Conservation (phyloP, 768 basidiomycete species). For the Gloeostereum incarnatum region DNA sequence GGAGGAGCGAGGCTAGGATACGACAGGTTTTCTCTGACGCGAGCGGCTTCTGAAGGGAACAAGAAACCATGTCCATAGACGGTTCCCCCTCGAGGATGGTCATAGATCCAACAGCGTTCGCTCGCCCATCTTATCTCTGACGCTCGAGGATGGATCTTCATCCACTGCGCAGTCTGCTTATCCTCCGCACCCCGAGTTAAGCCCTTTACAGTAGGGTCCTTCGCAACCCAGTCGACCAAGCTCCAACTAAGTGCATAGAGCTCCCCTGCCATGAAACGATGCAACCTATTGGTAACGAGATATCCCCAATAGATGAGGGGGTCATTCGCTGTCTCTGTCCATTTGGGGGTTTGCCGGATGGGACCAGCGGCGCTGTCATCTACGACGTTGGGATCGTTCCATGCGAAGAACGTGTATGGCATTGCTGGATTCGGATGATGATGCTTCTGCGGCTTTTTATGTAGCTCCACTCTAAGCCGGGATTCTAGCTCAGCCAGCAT, state of each 20-base stretch:
- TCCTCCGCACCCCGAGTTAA: conserved; percentile 82
- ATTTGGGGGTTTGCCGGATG: no score
- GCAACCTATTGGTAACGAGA: conserved; percentile 80
- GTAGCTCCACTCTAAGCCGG: conserved; percentile 71
- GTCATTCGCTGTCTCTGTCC: conserved; percentile 25
- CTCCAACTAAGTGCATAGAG: conserved; percentile 86
- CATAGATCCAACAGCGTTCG: conserved; percentile 97
- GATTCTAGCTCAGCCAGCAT: conserved; percentile 93
- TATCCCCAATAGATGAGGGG: conserved; percentile 86
- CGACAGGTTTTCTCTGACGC: conserved; percentile 49
- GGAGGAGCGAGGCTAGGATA: conserved; percentile 31
- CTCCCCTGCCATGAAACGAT: conserved; percentile 93
- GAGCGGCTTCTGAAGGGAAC: conserved; percentile 80
- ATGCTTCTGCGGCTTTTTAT: conserved; percentile 24
- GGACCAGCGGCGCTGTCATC: no score
- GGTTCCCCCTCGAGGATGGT: conserved; percentile 90
- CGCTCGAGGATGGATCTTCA: conserved; percentile 74
- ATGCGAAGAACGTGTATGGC: no score
- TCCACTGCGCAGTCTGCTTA: conserved; percentile 90
- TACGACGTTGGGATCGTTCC: no score
- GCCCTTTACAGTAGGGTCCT: conserved; percentile 55
- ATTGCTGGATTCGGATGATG: conserved; percentile 1
- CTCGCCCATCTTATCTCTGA: conserved; percentile 79
- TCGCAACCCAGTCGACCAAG: conserved; percentile 81
- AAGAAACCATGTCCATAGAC: conserved; percentile 96